Evolutionary conservation across 202 grass and related monocot species (phyloP).

Genomic region (Zoysia matrella): DNA sequence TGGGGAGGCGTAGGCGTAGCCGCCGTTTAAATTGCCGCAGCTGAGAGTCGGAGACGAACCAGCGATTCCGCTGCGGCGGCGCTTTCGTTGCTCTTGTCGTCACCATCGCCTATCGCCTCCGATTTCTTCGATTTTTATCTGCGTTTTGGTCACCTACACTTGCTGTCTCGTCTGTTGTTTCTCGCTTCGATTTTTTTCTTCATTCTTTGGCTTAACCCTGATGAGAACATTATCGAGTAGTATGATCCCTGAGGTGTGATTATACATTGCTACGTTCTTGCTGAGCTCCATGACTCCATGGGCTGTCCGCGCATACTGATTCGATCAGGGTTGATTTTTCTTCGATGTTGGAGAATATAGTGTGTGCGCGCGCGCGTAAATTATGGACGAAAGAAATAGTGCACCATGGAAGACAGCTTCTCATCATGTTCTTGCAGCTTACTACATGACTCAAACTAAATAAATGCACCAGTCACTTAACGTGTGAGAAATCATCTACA

Average conservation of each 20-base stretch:
- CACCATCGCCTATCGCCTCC: not conserved
- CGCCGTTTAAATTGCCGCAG: conserved; percentile 10
- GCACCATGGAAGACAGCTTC: not conserved
- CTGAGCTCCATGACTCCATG: conserved; percentile 40
- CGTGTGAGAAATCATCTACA: not conserved
- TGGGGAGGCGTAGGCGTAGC: not conserved
- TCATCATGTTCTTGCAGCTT: not conserved
- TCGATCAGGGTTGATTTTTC: not conserved
- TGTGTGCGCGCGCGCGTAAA: no score
- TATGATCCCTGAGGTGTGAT: conserved; percentile 23
- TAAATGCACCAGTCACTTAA: not conserved
- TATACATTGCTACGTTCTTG: not conserved
- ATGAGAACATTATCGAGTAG: conserved; percentile 36
- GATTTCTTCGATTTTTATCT: not conserved
- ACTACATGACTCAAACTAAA: not conserved
- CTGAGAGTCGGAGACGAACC: not conserved
- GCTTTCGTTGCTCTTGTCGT: no score
- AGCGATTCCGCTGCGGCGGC: not conserved
- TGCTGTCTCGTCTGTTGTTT: not conserved
- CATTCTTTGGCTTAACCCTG: not conserved
- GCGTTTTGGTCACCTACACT: not conserved
- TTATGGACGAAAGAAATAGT: no score
- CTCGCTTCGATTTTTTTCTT: not conserved
- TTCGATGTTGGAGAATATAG: not conserved
- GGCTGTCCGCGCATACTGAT: not conserved